Percentiles rank a stretch among this genome's conserved stretches.
These are phyloP conservation scores for Nigrospora sphaerica DNA, from an alignment of 2,329 filamentous ascomycete species.

Conservation along the genomic window DNA sequence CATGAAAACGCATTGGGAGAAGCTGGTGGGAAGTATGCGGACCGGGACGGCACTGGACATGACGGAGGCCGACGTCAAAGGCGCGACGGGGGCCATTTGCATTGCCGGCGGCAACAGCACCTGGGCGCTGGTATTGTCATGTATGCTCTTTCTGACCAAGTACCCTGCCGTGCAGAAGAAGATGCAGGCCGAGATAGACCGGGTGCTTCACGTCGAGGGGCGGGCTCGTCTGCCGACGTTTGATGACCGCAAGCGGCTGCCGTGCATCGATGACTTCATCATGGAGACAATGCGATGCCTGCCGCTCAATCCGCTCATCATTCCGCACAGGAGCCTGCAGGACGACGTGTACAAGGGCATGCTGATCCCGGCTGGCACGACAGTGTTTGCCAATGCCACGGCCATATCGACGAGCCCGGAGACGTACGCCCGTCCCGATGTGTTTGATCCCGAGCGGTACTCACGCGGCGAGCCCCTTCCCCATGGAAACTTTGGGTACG, in stretches of 20 bases:
- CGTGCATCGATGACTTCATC: constrained; percentile 21
- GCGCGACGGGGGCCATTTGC: constrained; percentile 39
- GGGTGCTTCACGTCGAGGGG: constrained; percentile 16
- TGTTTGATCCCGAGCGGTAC: constrained; percentile 40
- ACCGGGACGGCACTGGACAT: constrained; percentile 22
- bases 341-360: constrained; percentile 42
- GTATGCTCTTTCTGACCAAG: constrained; percentile 5
- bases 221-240: constrained; percentile 22
- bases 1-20: constrained; percentile 20
- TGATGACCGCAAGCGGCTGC: constrained; percentile 21
- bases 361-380: constrained; percentile 47
- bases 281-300: constrained; percentile 21
- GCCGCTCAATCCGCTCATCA: constrained; percentile 25
- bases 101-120: constrained; percentile 40
- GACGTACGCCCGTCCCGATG: constrained; percentile 32
- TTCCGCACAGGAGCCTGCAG: constrained; percentile 35
- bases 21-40: constrained; percentile 18
- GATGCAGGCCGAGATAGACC: constrained; percentile 5
- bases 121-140: constrained; percentile 27
- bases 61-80: constrained; percentile 37
- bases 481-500: constrained; percentile 43
- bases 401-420: constrained; percentile 35
- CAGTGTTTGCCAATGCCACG: constrained; percentile 33
- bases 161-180: constrained; percentile 4
- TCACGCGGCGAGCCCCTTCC: constrained; percentile 34